Evolutionary conservation across 192 early-diverging fungal genomes (phyloP).

Genomic region (Diversispora epigaea): DNA sequence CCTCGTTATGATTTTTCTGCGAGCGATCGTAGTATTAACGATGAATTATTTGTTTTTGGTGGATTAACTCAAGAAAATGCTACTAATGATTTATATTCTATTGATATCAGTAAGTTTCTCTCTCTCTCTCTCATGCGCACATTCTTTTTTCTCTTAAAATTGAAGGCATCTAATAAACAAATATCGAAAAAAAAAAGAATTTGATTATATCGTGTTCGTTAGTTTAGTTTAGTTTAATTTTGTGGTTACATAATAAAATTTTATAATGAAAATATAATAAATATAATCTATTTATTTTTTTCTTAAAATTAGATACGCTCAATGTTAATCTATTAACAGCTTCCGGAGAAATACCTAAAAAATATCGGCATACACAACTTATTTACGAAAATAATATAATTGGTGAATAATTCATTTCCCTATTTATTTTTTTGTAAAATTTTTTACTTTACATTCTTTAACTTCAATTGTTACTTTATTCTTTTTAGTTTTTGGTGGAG

Average conservation of each 20-base stretch:
- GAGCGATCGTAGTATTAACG: constrained; percentile 31
- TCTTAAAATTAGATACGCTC: constrained; percentile 34
- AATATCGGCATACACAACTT: too few relatives aligned
- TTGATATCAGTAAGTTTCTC: constrained; percentile 41
- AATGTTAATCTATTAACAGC: constrained; percentile 40
- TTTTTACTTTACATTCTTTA: neutral
- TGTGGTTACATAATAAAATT: too few relatives aligned
- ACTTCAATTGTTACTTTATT: neutral
- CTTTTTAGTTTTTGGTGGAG: constrained; percentile 44
- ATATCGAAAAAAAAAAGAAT: too few relatives aligned
- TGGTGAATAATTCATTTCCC: too few relatives aligned
- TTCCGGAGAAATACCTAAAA: constrained; percentile 35
- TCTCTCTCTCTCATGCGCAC: neutral
- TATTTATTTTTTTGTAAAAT: constrained; percentile 37
- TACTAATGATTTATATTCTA: constrained; percentile 41
- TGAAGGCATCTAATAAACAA: neutral
- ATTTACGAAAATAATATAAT: too few relatives aligned
- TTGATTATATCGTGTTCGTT: too few relatives aligned
- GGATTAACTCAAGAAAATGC: constrained; percentile 40
- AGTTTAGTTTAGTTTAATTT: too few relatives aligned
- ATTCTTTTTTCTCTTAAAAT: neutral
- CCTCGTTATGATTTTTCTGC: constrained; percentile 41
- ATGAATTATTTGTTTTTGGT: constrained; percentile 45
- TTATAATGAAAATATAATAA: too few relatives aligned
- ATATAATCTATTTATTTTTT: neutral